phyloP scores from a whole-genome alignment of 805 yeast genomes.

The Kluyveromyces lactis region DNA sequence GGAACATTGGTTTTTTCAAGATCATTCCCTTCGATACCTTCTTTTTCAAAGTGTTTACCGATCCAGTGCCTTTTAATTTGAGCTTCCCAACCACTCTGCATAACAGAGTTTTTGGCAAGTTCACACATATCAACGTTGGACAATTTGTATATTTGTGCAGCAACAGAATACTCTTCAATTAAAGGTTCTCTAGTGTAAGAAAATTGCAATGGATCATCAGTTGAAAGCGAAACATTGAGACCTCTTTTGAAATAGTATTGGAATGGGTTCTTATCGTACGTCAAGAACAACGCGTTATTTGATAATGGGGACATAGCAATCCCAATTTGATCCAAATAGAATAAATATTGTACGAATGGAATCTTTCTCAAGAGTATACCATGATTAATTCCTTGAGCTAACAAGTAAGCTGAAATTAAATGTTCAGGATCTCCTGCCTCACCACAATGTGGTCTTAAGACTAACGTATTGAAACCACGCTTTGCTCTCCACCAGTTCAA shows the following conservation, averaged over 20 bases:
- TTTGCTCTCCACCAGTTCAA: constrained; percentile 74
- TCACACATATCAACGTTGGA: constrained; percentile 97
- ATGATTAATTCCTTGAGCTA: constrained; percentile 90
- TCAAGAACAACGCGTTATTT: constrained; percentile 89
- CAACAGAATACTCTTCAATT: constrained; percentile 96
- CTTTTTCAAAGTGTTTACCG: constrained; percentile 51
- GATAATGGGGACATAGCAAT: constrained; percentile 98
- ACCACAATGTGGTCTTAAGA: constrained; percentile 96
- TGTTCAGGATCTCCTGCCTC: constrained; percentile 99
- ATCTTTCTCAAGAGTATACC: constrained; percentile 90
- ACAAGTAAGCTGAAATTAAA: constrained; percentile 77
- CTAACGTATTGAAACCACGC: constrained; percentile 78
- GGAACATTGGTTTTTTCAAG: constrained; percentile 95
- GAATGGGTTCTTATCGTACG: constrained; percentile 96
- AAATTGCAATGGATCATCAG: constrained; percentile 97
- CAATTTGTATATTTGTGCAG: constrained; percentile 93
- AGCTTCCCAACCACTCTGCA: constrained; percentile 91
- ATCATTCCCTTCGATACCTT: constrained; percentile 75
- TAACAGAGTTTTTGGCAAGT: constrained; percentile 84
- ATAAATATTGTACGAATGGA: constrained; percentile 90
- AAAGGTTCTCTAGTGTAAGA: constrained; percentile 95
- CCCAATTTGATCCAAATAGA: constrained; percentile 90
- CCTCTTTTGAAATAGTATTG: constrained; percentile 87
- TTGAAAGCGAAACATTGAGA: constrained; percentile 84
- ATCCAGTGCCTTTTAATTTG: constrained; percentile 86